Conservation (phyloP, 306 rosid species). For the Luffa acutangula region DNA sequence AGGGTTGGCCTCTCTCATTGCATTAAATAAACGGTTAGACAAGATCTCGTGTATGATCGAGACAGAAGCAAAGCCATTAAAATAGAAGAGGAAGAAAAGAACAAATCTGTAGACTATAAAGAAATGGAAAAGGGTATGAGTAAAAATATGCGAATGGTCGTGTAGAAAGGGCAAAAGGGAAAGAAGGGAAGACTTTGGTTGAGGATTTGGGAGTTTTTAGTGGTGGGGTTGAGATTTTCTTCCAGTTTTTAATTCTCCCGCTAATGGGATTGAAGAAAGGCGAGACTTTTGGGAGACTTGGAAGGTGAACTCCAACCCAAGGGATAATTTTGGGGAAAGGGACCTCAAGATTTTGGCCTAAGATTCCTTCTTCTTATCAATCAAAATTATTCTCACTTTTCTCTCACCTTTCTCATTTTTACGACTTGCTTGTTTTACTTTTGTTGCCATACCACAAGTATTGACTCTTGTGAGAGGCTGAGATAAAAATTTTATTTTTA, state of each 20-base stretch:
- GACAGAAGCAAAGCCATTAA: conserved; percentile 20
- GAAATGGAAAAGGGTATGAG: conserved; percentile 16
- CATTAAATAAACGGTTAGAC: conserved; percentile 10
- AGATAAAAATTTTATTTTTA: too few relatives aligned
- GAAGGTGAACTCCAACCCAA: background rate
- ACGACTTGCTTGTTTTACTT: background rate
- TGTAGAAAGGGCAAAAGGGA: conserved; percentile 2
- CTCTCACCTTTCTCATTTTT: background rate
- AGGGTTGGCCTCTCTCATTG: conserved; percentile 19
- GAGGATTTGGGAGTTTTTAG: conserved; percentile 9
- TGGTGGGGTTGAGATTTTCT: background rate
- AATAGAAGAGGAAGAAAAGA: conserved; percentile 19
- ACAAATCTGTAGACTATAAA: conserved; percentile 6
- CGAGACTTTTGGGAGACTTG: background rate
- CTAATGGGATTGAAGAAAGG: background rate
- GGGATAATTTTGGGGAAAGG: background rate
- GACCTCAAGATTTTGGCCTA: background rate
- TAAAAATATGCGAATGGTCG: conserved; percentile 18
- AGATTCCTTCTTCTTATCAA: conserved; percentile 14
- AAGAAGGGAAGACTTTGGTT: conserved; percentile 21
- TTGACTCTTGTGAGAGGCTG: too few relatives aligned
- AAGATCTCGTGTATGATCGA: conserved; percentile 8
- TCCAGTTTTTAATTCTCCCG: background rate
- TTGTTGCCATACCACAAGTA: background rate
- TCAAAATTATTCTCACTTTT: conserved; percentile 13